Evolutionary conservation across 2,329 filamentous ascomycete genomes (phyloP), one percentile per base, ranked within the genome.

Genomic region (Microdochium trichocladiopsis): DNA sequence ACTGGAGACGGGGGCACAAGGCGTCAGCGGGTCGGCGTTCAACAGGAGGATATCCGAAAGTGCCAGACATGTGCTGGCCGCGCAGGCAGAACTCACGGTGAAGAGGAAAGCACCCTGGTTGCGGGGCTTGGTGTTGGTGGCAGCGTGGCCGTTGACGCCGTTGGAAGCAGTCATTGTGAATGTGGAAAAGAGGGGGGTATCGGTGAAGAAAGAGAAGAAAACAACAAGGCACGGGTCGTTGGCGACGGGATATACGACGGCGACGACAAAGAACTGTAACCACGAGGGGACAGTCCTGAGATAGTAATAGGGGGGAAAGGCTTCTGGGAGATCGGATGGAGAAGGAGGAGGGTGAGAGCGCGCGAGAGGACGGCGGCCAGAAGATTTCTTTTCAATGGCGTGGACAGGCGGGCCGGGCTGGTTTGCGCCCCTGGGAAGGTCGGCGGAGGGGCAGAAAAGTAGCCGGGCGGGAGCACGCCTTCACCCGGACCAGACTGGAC

Each of bases 61-160:
- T 9, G 16, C 23, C 25, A 48, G 62, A 52, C 60, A 57, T 49
- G 50, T 47, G 18, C 28, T 23, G 16, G 18, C 33, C n/a, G 31
- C 22, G 45, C 18, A n/a, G 8, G 14, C 11, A 4, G n/a, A 54
- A 63, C 75, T 72, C 77, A 84, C 82, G 66, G 89, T 94, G 82
- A 93, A 93, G 61, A 93, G 83, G 78, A 93, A 93, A 63, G 83
- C 88, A 59, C 85, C 86, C 69, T 78, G 70, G 62, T 83, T 81
- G 70, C 78, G 73, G 70, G 77, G 75, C 64, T 67, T 70, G 68
- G 69, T 71, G 52, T 60, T 56, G 57, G 63, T 61, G 64, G 69
- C 72, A 66, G 72, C 67, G 61, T 63, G 56, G 63, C 73, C 72
- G 66, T 69, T 72, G 61, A 69, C 67, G 59, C 78, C 71, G 72